Percentiles rank a stretch among this genome's conserved stretches.
Evolutionary conservation across 176 grass and related monocot species (phyloP).

Genomic region (Carex cristatella): DNA sequence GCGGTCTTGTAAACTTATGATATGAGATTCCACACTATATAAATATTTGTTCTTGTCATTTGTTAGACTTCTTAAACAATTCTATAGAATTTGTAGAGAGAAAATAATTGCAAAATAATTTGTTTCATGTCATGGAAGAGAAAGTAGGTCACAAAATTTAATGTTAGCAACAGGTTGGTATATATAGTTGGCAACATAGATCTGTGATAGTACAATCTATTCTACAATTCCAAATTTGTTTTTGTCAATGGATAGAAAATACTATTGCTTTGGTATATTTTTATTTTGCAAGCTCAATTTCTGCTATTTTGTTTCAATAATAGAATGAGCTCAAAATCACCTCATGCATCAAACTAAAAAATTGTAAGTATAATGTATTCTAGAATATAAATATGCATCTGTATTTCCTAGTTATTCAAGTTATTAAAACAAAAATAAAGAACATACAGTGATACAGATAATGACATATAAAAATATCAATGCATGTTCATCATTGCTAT

Average conservation of each 20-base stretch:
- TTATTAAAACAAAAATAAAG: too few relatives aligned
- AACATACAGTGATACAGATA: too few relatives aligned
- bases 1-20: not conserved
- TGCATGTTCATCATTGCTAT: not conserved
- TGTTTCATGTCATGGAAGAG: not conserved
- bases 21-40: not conserved
- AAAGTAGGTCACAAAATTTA: conserved; percentile 2
- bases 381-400: too few relatives aligned
- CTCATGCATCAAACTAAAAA: too few relatives aligned
- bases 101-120: not conserved
- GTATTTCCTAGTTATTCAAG: too few relatives aligned
- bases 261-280: too few relatives aligned
- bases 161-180: not conserved
- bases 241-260: too few relatives aligned
- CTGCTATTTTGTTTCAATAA: too few relatives aligned
- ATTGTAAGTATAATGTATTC: too few relatives aligned
- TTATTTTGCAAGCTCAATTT: too few relatives aligned
- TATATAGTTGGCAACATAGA: not conserved
- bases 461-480: not conserved
- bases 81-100: not conserved
- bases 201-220: not conserved
- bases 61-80: not conserved
- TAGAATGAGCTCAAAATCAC: too few relatives aligned
- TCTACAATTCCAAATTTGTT: not conserved
- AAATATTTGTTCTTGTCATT: not conserved